A percentile compares a stretch with the other conserved stretches of the same genome.
Evolutionary conservation across 805 yeast species (phyloP).

Genomic region (Yamadazyma insecticola): DNA sequence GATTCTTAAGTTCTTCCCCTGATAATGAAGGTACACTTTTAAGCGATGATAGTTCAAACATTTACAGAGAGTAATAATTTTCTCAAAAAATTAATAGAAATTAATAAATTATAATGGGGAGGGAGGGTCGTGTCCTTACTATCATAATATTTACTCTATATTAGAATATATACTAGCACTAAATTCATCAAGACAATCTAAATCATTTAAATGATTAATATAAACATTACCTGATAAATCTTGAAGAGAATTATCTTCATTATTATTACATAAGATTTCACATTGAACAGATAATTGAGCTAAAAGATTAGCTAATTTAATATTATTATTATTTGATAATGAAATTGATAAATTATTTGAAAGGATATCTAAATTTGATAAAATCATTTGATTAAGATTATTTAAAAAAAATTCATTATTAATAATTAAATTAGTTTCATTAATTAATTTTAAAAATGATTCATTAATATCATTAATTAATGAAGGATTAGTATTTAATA

Average conservation of each 20-base stretch:
- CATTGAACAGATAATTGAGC: constrained; percentile 69
- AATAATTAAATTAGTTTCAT: constrained; percentile 43
- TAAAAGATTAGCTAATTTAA: constrained; percentile 61
- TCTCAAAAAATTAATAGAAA: too few species aligned
- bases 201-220: constrained; percentile 31
- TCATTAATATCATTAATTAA: constrained; percentile 33
- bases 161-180: constrained; percentile 90
- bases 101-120: too few species aligned
- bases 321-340: constrained; percentile 8
- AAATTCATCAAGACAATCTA: constrained; percentile 72
- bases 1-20: constrained; percentile 7
- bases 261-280: constrained; percentile 39
- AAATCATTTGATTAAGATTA: constrained; percentile 30
- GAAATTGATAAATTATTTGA: constrained; percentile 25
- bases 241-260: constrained; percentile 6
- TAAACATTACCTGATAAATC: constrained; percentile 33
- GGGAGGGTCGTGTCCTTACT: too few species aligned
- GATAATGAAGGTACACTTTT: constrained; percentile 3
- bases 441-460: constrained; percentile 35
- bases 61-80: too few species aligned
- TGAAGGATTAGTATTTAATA: constrained; percentile 45
- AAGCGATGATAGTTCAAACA: too few species aligned
- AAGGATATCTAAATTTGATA: constrained; percentile 31
- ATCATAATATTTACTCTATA: constrained; percentile 43
- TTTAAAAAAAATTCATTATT: constrained; percentile 25